Evolutionary conservation across 495 filamentous ascomycete genomes (phyloP).

Genomic region (Penicillium lagena): DNA sequence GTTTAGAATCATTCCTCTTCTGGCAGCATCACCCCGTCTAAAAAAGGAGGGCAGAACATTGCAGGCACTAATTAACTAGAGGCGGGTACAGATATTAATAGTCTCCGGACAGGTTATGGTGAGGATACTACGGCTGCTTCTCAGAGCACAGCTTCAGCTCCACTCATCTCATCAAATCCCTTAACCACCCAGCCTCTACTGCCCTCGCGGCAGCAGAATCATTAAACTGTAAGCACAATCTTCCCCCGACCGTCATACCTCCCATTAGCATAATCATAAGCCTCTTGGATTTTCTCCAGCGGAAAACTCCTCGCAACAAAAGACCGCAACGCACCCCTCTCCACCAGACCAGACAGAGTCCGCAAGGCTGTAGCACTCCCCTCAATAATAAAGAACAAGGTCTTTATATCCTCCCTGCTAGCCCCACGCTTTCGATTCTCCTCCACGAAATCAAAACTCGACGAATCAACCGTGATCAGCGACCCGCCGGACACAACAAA

Average conservation of each 20-base stretch:
- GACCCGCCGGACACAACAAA: constrained; percentile 13
- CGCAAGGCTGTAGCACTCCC: constrained; percentile 10
- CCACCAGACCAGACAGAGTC: constrained; percentile 12
- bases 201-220: no score
- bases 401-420: constrained; percentile 13
- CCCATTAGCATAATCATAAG: constrained; percentile 26
- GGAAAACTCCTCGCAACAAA: constrained; percentile 21
- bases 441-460: constrained; percentile 24
- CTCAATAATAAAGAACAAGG: constrained; percentile 28
- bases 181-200: no score
- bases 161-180: no score
- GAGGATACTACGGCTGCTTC: no score
- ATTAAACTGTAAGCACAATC: constrained; percentile 16
- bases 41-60: no score
- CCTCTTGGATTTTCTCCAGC: constrained; percentile 17
- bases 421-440: constrained; percentile 26
- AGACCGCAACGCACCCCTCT: constrained; percentile 9
- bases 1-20: no score
- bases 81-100: no score
- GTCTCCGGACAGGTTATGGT: no score
- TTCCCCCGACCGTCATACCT: constrained; percentile 19
- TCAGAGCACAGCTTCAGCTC: no score
- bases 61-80: no score
- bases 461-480: constrained; percentile 27
- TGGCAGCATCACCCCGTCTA: no score